Evolutionary conservation across 2,329 filamentous ascomycete genomes (phyloP).

Genomic region (Aspergillus eucalypticola): DNA sequence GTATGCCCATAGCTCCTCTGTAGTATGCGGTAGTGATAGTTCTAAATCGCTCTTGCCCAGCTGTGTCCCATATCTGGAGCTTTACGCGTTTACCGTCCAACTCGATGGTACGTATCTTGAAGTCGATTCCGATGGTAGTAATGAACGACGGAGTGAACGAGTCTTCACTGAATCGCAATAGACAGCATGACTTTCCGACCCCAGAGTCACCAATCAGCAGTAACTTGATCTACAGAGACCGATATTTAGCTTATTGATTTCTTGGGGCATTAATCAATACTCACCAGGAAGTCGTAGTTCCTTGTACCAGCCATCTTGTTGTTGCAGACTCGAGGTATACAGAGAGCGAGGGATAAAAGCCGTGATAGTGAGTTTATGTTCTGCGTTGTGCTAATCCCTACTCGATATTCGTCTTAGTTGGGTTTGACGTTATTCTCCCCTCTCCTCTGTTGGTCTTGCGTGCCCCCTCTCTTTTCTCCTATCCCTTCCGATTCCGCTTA

Average conservation of each 20-base stretch:
- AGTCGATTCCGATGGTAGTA: slow-evolving; percentile 99
- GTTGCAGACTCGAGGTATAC: not conserved
- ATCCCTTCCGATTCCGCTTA: not conserved
- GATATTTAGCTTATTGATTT: slow-evolving; percentile 20
- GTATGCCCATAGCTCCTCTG: slow-evolving; percentile 94
- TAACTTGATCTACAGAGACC: slow-evolving; percentile 76
- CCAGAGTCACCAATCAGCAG: slow-evolving; percentile 95
- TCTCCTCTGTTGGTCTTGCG: not conserved
- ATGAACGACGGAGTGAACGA: slow-evolving; percentile 97
- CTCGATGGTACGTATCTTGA: slow-evolving; percentile 99
- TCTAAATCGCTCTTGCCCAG: slow-evolving; percentile 95
- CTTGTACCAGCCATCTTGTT: slow-evolving; percentile 84
- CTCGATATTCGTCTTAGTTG: not conserved
- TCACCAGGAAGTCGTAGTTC: slow-evolving; percentile 98
- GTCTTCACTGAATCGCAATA: slow-evolving; percentile 95
- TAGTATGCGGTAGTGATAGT: slow-evolving; percentile 99
- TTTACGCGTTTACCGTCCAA: slow-evolving; percentile 98
- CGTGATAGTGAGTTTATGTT: not conserved
- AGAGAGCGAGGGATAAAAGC: not conserved
- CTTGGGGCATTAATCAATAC: slow-evolving; percentile 32
- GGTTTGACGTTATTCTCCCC: not conserved
- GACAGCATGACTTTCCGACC: slow-evolving; percentile 95
- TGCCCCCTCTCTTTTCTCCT: not conserved
- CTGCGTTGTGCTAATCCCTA: not conserved
- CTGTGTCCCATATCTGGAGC: slow-evolving; percentile 99